Evolutionary conservation across 441 rosid genomes (phyloP), one percentile per base, ranked within the genome.

Genomic region (Iberis amara): DNA sequence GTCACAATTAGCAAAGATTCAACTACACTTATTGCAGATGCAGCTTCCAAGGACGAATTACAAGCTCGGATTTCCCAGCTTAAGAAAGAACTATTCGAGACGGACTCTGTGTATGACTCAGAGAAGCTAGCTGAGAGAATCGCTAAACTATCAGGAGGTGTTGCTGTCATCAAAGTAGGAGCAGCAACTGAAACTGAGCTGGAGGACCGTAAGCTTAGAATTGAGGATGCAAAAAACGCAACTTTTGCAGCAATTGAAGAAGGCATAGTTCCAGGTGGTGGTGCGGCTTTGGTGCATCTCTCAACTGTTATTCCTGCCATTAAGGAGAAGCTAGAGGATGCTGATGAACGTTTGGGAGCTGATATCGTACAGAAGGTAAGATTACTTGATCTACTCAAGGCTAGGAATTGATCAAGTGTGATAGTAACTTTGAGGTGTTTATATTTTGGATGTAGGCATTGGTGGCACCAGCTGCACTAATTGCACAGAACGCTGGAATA

Each of bases 141-240:
- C 36, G 92, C 98, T 31, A 92, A 92, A 46, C 55, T 92, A 37
- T 86, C 97, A 9, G 97, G 97, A 47, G 98, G 97, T 48, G 94
- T 89, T 63, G 98, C 97, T 35, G 96, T 89, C 32, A 77, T 92
- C 64, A 84, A 92, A 69, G 98, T 80, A 4, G 96, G 98, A 26
- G 98, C 98, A 57, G 96, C 95, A 6, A 92, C 96, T 1, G 98
- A 92, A 72, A 80, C 94, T n/a, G 98, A 88, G 73, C 96, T 92
- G 11, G 96, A 92, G 68, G 96, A 88, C 65, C 90, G 94, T 9
- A 86, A 88, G 69, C 94, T 88, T 6, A 81, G 94, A 2, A 84
- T 88, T 2, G 96, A 92, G 68, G 96, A 88, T 73, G 98, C 98
- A 37, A 86, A 88, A 72, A 92, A 92, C 57, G 94, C 96, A 3